phyloP scores from a whole-genome alignment of 352 stramenopile genomes.

The Pythium insidiosum region DNA sequence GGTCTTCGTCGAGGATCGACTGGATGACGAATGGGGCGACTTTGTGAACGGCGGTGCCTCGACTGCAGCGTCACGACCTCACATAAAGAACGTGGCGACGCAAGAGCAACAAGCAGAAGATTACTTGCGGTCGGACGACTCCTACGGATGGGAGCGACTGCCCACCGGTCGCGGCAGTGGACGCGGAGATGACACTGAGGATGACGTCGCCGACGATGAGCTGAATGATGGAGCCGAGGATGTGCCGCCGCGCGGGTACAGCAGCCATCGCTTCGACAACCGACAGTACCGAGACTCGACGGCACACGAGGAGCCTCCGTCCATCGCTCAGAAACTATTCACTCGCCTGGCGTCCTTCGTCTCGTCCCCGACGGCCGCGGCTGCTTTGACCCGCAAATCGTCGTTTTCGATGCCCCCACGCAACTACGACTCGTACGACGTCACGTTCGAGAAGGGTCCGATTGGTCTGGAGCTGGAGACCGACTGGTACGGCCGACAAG shows the following conservation, averaged over 20 bases:
- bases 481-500: conserved; percentile 66
- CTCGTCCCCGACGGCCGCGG: conserved; percentile 4
- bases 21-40: conserved; percentile 48
- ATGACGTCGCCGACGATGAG: no score
- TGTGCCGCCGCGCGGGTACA: no score
- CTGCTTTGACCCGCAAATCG: conserved; percentile 5
- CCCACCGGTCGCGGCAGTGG: no score
- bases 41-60: conserved; percentile 59
- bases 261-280: no score
- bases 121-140: no score
- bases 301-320: conserved; percentile 2
- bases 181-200: no score
- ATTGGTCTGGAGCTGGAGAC: conserved; percentile 65
- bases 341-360: conserved; percentile 11
- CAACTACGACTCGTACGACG: conserved; percentile 64
- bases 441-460: conserved; percentile 51
- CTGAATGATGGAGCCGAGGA: conserved; percentile 11
- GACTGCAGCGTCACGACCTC: no score
- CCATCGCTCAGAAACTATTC: conserved; percentile 12
- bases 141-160: no score
- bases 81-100: no score
- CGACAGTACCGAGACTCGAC: no score
- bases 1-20: conserved; percentile 22
- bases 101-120: no score
- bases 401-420: conserved; percentile 17